These are phyloP conservation scores for Triticum timopheevii DNA, from an alignment of 176 grass and related monocot species.

Conservation along the genomic window DNA sequence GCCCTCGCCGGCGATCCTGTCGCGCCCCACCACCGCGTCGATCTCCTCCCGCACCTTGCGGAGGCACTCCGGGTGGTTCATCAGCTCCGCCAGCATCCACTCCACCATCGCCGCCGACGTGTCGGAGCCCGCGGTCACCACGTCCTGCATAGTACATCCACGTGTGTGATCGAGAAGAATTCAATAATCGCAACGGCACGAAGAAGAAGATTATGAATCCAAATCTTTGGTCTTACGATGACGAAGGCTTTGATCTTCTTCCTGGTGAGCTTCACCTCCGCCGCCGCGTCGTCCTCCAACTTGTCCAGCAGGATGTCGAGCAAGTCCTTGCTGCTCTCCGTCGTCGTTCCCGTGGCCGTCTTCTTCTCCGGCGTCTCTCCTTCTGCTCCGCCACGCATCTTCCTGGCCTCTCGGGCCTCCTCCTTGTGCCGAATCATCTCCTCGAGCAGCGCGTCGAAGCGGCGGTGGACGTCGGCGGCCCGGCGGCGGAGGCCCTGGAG, in stretches of 20 bases:
- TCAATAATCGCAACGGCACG: no score
- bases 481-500: slow-evolving; percentile 64
- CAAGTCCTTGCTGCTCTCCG: slow-evolving; percentile 45
- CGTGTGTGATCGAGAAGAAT: background rate
- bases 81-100: slow-evolving; percentile 75
- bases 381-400: background rate
- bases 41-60: slow-evolving; percentile 45
- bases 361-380: background rate
- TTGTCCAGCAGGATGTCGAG: slow-evolving; percentile 74
- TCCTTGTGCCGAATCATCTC: slow-evolving; percentile 57
- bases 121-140: slow-evolving; percentile 46
- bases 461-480: slow-evolving; percentile 39
- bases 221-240: slow-evolving; percentile 37
- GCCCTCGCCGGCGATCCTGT: slow-evolving; percentile 47
- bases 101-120: slow-evolving; percentile 62
- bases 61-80: slow-evolving; percentile 55
- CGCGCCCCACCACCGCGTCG: slow-evolving; percentile 47
- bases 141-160: slow-evolving; percentile 27
- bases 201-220: background rate
- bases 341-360: background rate
- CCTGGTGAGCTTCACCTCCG: slow-evolving; percentile 63
- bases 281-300: slow-evolving; percentile 34
- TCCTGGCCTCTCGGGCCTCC: slow-evolving; percentile 2
- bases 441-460: slow-evolving; percentile 69
- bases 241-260: slow-evolving; percentile 76